A percentile compares a stretch with the other conserved stretches of the same genome.
Evolutionary conservation across 2,329 filamentous ascomycete genomes (phyloP).

Genomic region (Phyllosticta paracitricarpa): DNA sequence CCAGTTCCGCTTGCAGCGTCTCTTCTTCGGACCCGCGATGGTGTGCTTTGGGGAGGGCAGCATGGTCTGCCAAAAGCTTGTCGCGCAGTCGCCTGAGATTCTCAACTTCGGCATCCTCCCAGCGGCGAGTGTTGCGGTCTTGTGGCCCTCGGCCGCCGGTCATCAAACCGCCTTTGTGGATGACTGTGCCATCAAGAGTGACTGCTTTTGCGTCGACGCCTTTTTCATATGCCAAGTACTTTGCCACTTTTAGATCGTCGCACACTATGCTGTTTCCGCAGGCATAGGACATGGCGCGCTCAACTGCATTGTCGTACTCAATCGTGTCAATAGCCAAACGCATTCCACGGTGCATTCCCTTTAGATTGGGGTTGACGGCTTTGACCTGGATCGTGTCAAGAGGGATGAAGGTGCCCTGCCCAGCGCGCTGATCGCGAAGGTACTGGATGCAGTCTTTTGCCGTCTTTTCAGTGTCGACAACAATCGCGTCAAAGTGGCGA

Average conservation of each 20-base stretch:
- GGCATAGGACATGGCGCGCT: slow-evolving; percentile 88
- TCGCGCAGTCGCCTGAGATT: slow-evolving; percentile 68
- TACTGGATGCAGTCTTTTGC: slow-evolving; percentile 91
- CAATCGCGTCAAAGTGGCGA: slow-evolving; percentile 84
- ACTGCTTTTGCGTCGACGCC: slow-evolving; percentile 88
- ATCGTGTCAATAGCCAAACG: slow-evolving; percentile 92
- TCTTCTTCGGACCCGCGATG: slow-evolving; percentile 71
- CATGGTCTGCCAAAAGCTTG: slow-evolving; percentile 67
- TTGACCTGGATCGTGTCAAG: slow-evolving; percentile 96
- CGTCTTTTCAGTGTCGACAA: slow-evolving; percentile 91
- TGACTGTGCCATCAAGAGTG: slow-evolving; percentile 87
- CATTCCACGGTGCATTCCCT: slow-evolving; percentile 73
- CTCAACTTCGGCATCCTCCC: slow-evolving; percentile 83
- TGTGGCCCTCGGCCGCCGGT: slow-evolving; percentile 81
- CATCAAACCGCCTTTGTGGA: slow-evolving; percentile 94
- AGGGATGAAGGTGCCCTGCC: slow-evolving; percentile 88
- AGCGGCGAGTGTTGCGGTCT: slow-evolving; percentile 64
- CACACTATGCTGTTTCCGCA: slow-evolving; percentile 94
- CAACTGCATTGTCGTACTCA: slow-evolving; percentile 78
- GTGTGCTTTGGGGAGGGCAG: slow-evolving; percentile 68
- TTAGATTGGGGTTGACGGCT: slow-evolving; percentile 78
- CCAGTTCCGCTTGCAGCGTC: slow-evolving; percentile 65
- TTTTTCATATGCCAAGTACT: slow-evolving; percentile 77
- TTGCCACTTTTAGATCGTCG: slow-evolving; percentile 76
- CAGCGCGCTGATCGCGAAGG: slow-evolving; percentile 77